phyloP scores from a whole-genome alignment of 257 asterid genomes.

The Asclepias syriaca region DNA sequence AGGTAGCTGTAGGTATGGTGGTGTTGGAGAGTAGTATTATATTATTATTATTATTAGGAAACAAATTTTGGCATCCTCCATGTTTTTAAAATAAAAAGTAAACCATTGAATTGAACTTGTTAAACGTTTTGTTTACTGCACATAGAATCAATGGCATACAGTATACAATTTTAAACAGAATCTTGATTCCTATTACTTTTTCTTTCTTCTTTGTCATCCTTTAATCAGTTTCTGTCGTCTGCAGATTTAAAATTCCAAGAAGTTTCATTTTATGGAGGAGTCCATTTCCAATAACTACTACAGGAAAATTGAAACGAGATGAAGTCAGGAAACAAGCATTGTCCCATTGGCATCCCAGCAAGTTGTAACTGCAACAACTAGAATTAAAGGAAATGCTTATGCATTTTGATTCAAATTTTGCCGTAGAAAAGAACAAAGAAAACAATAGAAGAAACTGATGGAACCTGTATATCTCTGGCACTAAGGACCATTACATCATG shows the following conservation, averaged over 20 bases:
- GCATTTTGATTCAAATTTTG: constrained; percentile 7
- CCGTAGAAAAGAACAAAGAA: neutral
- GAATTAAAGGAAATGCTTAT: neutral
- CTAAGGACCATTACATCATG: neutral
- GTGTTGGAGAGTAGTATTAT: neutral
- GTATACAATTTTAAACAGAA: no score
- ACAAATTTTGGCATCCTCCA: neutral
- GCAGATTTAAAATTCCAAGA: constrained; percentile 81
- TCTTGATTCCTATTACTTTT: neutral
- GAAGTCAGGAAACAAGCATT: constrained; percentile 46
- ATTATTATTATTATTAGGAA: neutral
- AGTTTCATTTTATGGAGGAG: constrained; percentile 48
- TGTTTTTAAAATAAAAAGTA: no score
- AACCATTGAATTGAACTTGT: no score
- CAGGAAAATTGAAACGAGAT: constrained; percentile 78
- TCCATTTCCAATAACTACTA: constrained; percentile 64
- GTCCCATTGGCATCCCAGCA: constrained; percentile 48
- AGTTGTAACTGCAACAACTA: constrained; percentile 28
- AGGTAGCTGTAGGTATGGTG: neutral
- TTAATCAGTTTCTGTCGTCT: neutral
- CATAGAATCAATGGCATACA: no score
- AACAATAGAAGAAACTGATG: neutral
- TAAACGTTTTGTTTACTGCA: no score
- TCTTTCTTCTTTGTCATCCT: neutral
- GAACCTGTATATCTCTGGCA: neutral